Base-by-base conservation (phyloP, 352 stramenopile species). In the Globisporangium rhizosaccharum region DNA sequence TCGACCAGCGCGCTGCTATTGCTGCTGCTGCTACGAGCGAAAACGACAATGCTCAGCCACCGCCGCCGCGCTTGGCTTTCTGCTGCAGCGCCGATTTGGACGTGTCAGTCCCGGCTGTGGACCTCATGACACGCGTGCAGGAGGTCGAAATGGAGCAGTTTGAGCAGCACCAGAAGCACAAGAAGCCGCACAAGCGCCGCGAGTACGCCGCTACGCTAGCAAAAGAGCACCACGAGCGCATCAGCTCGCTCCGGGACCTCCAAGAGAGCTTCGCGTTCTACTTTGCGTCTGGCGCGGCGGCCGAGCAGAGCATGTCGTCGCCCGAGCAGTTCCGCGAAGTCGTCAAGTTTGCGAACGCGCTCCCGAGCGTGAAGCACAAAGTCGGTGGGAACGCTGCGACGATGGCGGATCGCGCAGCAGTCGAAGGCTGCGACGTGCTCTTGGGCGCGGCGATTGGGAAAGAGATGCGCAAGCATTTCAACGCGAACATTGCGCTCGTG, bases 221-320 rank as follows among this genome's bases (percentile, higher is more conserved):
- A 2, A 68, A 73, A 33, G 56, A 75, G 47, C 84, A 94, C 59
- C 82, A 92, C 61, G 84, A 92, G 59, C 82, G 82, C 9, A 92
- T 94, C 46, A 70, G 63, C 48, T 86, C 77, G 23, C 53, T 88
- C 2, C 59, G 69, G 5, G 68, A 85, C 6, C 63, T 94, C 3
- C 80, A 89, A 53, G 80, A 94, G 60, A 92, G 80, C 61, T 94
- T 94, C 60, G 79, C 76, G 33, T 91, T 83, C 59, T 94, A 94
- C 63, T 94, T 94, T 66, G 76, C 78, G 9, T 81, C 79, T 18
- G 84, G 84, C 45, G 84, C 84, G 17, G 84, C 84, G 2, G 84
- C 84, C 10, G 84, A 94, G 55, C 84, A 94, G 67, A 91, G 80
- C 62, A 94, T 90, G 80, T 73, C 78, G 42, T 90, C 80, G 17